Evolutionary conservation across 2,329 filamentous ascomycete species (phyloP), one percentile per base, ranked within the genome.

Genomic region (Penicillium rolfsii): DNA sequence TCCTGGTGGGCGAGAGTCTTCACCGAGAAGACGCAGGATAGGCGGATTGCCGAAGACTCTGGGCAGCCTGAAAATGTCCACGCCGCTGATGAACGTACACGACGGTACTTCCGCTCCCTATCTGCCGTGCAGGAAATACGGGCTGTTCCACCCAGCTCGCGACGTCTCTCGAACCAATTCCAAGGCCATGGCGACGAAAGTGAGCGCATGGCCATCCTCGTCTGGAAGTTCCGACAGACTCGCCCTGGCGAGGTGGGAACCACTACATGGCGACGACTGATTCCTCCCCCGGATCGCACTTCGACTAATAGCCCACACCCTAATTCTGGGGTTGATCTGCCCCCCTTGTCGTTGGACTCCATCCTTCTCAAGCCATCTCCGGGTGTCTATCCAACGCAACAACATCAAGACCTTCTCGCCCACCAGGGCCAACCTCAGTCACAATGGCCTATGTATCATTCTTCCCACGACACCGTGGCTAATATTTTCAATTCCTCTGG

Each of bases 191-290:
- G 61, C 12, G 70, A 71, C 19, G 70, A 75, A 48, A 71, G 72
- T 45, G 75, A 77, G 63, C 71, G 76, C 28, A 76, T 80, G 71
- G 78, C 78, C 2, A 74, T 81, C 48, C 61, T 82, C 14, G 71
- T 80, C 19, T 82, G 80, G 80, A 79, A 77, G 55, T 82, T 82
- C 67, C 76, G 76, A 6, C 75, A 80, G 64, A 78, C 77, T n/a
- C 67, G 71, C 6, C 68, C 71, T 16, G 72, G 71, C 6, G 73
- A 79, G 58, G 74, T 75, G 26, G 79, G 78, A 33, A 78, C 74
- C 1, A 81, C 80, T 1, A 79, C 76, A 14, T 82, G 80, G 80
- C 74, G 77, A 60, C 75, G 71, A 49, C 64, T 82, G 28, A 72
- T 78, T 26, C 73, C 76, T 28, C 76, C 76, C 1, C 70, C 77